Conservation (phyloP, 1,139 yeast genomes). For the Zygoascus hellenicus region DNA sequence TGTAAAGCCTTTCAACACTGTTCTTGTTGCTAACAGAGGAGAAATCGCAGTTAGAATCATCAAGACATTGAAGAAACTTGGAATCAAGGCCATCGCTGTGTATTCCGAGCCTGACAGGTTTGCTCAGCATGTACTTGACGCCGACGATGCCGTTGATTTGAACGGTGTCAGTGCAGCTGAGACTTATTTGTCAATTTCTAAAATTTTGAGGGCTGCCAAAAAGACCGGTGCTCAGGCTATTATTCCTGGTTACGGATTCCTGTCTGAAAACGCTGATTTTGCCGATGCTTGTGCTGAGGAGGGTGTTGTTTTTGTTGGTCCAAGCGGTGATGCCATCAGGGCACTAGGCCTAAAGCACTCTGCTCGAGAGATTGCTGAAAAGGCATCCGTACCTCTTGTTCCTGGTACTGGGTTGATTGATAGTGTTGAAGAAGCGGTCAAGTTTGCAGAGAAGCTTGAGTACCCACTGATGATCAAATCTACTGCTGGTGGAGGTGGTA, state of each 20-base stretch:
- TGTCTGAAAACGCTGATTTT: slow-evolving; percentile 94
- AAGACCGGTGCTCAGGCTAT: slow-evolving; percentile 82
- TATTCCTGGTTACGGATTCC: slow-evolving; percentile 94
- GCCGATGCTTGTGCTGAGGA: slow-evolving; percentile 78
- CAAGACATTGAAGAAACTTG: slow-evolving; percentile 73
- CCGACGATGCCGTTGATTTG: slow-evolving; percentile 76
- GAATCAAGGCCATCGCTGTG: slow-evolving; percentile 75
- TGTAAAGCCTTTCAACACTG: slow-evolving; percentile 69
- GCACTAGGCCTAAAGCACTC: slow-evolving; percentile 90
- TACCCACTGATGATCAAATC: slow-evolving; percentile 96
- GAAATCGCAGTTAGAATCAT: slow-evolving; percentile 95
- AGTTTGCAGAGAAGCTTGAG: slow-evolving; percentile 68
- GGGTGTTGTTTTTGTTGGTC: slow-evolving; percentile 91
- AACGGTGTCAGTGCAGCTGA: slow-evolving; percentile 83
- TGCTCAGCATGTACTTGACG: slow-evolving; percentile 75
- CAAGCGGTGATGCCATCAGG: slow-evolving; percentile 88
- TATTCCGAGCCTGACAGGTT: slow-evolving; percentile 88
- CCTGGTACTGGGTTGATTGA: slow-evolving; percentile 87
- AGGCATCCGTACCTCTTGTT: slow-evolving; percentile 87
- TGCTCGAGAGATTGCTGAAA: slow-evolving; percentile 85
- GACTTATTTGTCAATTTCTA: slow-evolving; percentile 79
- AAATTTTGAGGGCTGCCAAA: slow-evolving; percentile 80
- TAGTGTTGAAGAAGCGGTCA: slow-evolving; percentile 64
- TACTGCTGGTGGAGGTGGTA: slow-evolving; percentile 99
- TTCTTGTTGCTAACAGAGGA: slow-evolving; percentile 93